Conservation (phyloP, 2,329 filamentous ascomycete species). For the Aureobasidium musti region DNA sequence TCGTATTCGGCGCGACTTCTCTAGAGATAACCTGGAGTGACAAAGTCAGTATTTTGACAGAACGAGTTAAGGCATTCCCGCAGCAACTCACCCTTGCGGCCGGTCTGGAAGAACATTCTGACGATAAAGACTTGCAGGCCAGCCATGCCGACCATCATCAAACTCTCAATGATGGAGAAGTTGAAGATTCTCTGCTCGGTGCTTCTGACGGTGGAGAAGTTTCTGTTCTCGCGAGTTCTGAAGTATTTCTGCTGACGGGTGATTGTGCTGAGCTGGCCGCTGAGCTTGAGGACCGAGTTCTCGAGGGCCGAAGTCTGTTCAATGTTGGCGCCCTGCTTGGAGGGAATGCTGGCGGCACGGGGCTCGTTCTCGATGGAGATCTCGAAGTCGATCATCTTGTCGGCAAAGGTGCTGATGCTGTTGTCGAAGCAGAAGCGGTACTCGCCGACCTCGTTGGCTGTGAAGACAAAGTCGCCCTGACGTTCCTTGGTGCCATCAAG, state of each 20-base stretch:
- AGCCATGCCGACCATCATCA: slow-evolving; percentile 92
- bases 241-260: slow-evolving; percentile 99
- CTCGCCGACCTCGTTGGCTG: slow-evolving; percentile 81
- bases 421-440: slow-evolving; percentile 99
- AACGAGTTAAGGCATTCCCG: background rate
- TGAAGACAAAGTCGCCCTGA: slow-evolving; percentile 98
- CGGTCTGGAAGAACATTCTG: slow-evolving; percentile 95
- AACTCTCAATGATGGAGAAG: slow-evolving; percentile 90
- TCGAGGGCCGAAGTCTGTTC: slow-evolving; percentile 89
- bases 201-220: slow-evolving; percentile 96
- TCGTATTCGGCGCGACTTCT: background rate
- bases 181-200: slow-evolving; percentile 96
- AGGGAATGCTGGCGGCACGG: slow-evolving; percentile 72
- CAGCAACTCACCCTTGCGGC: slow-evolving; percentile 60
- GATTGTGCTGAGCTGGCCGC: slow-evolving; percentile 88
- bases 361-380: slow-evolving; percentile 93
- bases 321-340: slow-evolving; percentile 81
- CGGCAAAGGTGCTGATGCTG: slow-evolving; percentile 94
- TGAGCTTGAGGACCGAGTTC: slow-evolving; percentile 94
- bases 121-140: slow-evolving; percentile 96
- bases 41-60: background rate
- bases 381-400: slow-evolving; percentile 96
- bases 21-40: slow-evolving; percentile 27
- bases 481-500: slow-evolving; percentile 86
- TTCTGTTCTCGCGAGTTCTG: slow-evolving; percentile 96